Evolutionary conservation across 2,329 filamentous ascomycete species (phyloP), one percentile per base, ranked within the genome.

Genomic region (Cladosporium sp.): DNA sequence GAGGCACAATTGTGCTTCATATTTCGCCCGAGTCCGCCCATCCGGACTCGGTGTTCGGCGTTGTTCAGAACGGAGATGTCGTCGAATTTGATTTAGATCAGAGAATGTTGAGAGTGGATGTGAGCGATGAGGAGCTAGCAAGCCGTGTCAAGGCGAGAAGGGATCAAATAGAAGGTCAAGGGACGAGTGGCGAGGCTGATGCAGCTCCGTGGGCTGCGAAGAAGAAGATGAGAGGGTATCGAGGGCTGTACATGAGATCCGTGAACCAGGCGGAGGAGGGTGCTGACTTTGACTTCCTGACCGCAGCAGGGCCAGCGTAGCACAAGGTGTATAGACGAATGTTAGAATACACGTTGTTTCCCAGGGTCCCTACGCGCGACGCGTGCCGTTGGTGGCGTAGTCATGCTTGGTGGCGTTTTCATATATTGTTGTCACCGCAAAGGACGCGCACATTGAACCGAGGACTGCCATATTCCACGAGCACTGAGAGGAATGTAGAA

Each of bases 221-320:
- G 64, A 67, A 64, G 56, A 72, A 66, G 3, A 81, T 78, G 70
- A 81, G 86, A 69, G 87, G 86, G 0, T 89, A 89, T 74, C 76
- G 84, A 1, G 86, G 85, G 0, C 70, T 89, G 57, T 89, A 88
- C 72, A 81, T 86, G 80, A 77, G 85, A 6, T 80, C 79, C 18
- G 87, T 89, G 0, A 88, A 86, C 21, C 85, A 88, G 73, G 86
- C 86, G 0, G 80, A 88, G 67, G 70, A 81, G 1, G 87, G 87
- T 0, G 85, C 81, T 0, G 86, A 89, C 72, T 89, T 89, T 75
- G 85, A 86, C 67, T 89, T 89, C 65, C 74, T 89, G 63, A 87
- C 72, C 10, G 73, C 74, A 8, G 68, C 62, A 31, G 70, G 69
- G 21, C 65, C 56, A 64, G 28, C 56, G 10, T 33, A 55, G 52